These are phyloP conservation scores for Chlorella sp. DNA, from an alignment of 139 green algal species.

Conservation along the genomic window DNA sequence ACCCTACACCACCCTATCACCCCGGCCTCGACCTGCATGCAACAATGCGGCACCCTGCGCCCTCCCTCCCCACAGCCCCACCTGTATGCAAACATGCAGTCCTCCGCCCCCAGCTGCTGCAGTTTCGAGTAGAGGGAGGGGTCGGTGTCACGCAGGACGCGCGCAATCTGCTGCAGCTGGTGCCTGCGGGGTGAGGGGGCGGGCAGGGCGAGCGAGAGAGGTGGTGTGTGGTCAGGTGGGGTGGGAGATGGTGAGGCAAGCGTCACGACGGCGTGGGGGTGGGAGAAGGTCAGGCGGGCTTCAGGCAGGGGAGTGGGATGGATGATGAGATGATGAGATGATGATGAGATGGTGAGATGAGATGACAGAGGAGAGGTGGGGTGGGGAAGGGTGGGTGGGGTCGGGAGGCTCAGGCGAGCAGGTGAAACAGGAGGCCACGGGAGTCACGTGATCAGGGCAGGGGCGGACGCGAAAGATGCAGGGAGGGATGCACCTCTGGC, in stretches of 20 bases:
- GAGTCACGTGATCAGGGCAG: neutral
- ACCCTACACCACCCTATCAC: too few species aligned
- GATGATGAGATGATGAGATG: too few species aligned
- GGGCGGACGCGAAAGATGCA: neutral
- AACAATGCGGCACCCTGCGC: neutral
- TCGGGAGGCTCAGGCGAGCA: neutral
- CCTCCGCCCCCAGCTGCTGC: slow-evolving; percentile 56
- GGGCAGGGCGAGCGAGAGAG: neutral
- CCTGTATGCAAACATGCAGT: slow-evolving; percentile 89
- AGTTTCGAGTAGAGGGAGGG: slow-evolving; percentile 53
- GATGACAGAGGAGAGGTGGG: too few species aligned
- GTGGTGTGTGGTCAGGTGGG: neutral
- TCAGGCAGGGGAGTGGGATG: too few species aligned
- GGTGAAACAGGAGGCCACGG: neutral
- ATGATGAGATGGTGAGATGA: too few species aligned
- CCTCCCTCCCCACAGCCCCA: neutral
- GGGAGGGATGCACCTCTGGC: neutral
- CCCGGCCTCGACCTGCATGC: too few species aligned
- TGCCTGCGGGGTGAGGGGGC: neutral
- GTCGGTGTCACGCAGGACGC: slow-evolving; percentile 65
- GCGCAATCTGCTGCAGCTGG: slow-evolving; percentile 64
- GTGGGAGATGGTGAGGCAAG: too few species aligned
- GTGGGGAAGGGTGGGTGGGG: too few species aligned
- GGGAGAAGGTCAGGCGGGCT: too few species aligned
- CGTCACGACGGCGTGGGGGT: too few species aligned